These are phyloP conservation scores for Astrothelium macrocarpum DNA, from an alignment of 495 filamentous ascomycete genomes.

Conservation along the genomic window DNA sequence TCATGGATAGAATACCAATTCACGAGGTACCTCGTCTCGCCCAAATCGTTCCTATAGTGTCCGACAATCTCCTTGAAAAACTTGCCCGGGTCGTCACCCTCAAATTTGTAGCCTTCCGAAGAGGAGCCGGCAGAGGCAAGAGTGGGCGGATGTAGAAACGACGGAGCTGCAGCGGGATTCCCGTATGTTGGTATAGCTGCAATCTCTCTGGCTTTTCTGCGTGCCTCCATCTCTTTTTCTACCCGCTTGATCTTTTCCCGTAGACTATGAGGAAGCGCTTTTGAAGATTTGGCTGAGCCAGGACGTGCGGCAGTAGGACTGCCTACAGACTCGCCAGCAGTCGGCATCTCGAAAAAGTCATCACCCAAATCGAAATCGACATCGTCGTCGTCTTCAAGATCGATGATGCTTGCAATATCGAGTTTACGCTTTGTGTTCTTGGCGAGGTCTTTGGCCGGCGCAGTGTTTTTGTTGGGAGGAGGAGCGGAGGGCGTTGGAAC, in stretches of 20 bases:
- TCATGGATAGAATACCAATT: not conserved
- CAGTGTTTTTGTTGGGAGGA: too few species aligned
- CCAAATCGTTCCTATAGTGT: not conserved
- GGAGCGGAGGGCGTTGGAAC: too few species aligned
- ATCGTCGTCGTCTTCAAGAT: not conserved
- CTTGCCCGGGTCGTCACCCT: not conserved
- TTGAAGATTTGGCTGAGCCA: too few species aligned
- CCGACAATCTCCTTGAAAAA: not conserved
- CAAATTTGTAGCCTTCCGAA: not conserved
- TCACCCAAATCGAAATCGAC: not conserved
- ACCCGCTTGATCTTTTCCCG: too few species aligned
- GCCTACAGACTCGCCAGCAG: too few species aligned
- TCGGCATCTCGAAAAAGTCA: not conserved
- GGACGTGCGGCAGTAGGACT: too few species aligned
- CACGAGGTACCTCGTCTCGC: not conserved
- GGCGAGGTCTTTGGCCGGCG: too few species aligned
- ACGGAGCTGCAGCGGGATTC: not conserved
- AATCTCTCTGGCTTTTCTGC: too few species aligned
- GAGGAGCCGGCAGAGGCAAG: not conserved
- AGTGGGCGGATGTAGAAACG: too few species aligned
- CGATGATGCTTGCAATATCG: not conserved
- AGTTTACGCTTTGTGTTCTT: not conserved
- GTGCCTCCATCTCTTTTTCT: too few species aligned
- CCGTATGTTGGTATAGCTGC: not conserved
- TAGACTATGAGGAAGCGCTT: too few species aligned